Evolutionary conservation across 2,329 filamentous ascomycete species (phyloP), one percentile per base, ranked within the genome.

Genomic region (Fusarium oxysporum): DNA sequence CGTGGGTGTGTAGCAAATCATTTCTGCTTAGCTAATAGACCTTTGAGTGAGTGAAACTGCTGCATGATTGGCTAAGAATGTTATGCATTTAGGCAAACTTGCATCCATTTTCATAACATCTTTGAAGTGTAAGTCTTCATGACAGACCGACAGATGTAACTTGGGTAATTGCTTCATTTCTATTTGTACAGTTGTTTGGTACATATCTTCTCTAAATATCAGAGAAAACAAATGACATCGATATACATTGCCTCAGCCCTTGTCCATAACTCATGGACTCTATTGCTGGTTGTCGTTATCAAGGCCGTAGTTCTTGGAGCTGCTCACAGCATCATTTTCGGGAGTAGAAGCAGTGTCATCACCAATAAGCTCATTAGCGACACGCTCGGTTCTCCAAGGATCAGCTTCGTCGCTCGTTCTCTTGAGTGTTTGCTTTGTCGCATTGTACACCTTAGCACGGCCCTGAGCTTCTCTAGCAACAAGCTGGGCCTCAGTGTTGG

Each of bases 241-340:
- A 76, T 78, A 76, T 78, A 78, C 72, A 77, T 56, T 40, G 43
- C 60, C 63, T 30, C 56, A 59, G 61, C 65, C 63, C 57, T 37
- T 40, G 55, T 51, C 44, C 48, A 45, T 53, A 53, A 37, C 55
- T 54, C 66, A 59, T 50, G 33, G 43, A 47, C 50, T 66, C 75
- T 64, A 74, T 76, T 66, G 65, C 60, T 69, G 50, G 19, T 53
- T 62, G 45, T 77, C 75, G 37, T 54, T 60, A 51, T 77, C 76
- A 40, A 86, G 72, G 7, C 84, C 83, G 61, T 86, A 86, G 68
- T 68, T 82, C 59, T 74, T 75, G 7, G 79, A 80, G 71, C 80
- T 85, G 65, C 83, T 80, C 30, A 80, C 56, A n/a, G 78, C 62
- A 30, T 73, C 54, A 81, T 94, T 74, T 90, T 93, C 83, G 37